These are phyloP conservation scores for Coniella lustricola DNA, from an alignment of 2,329 filamentous ascomycete species.

Conservation along the genomic window DNA sequence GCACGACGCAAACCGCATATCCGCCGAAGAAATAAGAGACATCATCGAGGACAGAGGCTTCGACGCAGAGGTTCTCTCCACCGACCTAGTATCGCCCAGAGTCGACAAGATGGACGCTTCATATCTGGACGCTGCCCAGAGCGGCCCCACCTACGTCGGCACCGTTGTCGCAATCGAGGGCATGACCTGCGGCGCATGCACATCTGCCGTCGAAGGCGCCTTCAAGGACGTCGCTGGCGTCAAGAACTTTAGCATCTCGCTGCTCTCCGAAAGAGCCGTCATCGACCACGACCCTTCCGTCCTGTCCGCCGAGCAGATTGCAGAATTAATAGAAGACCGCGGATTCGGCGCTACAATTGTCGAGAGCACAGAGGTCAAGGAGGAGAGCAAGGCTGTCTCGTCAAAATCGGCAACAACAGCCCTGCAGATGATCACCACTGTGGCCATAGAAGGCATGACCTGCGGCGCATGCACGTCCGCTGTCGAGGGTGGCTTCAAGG, in stretches of 20 bases:
- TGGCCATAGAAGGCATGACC: slow-evolving; percentile 94
- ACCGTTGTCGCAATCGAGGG: slow-evolving; percentile 76
- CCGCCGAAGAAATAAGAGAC: slow-evolving; percentile 70
- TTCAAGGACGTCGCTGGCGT: slow-evolving; percentile 70
- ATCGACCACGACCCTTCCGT: slow-evolving; percentile 66
- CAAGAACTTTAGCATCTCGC: slow-evolving; percentile 70
- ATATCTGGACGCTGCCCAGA: slow-evolving; percentile 26
- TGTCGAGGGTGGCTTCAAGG: slow-evolving; percentile 74
- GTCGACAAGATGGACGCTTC: slow-evolving; percentile 26
- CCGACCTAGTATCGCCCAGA: slow-evolving; percentile 58
- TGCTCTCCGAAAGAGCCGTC: slow-evolving; percentile 78
- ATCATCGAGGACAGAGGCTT: slow-evolving; percentile 90
- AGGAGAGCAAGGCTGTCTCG: slow-evolving; percentile 27
- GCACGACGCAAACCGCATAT: slow-evolving; percentile 70
- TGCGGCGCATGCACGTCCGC: slow-evolving; percentile 94
- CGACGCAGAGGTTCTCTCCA: slow-evolving; percentile 80
- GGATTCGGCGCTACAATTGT: slow-evolving; percentile 77
- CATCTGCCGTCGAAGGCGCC: slow-evolving; percentile 73
- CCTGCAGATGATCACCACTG: slow-evolving; percentile 63
- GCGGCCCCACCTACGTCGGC: slow-evolving; percentile 40
- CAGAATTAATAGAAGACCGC: slow-evolving; percentile 58
- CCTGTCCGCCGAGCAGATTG: slow-evolving; percentile 45
- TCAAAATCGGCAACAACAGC: slow-evolving; percentile 27
- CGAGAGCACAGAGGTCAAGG: slow-evolving; percentile 53
- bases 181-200: slow-evolving; percentile 90